These are phyloP conservation scores for Podila horticola DNA, from an alignment of 192 early-diverging fungal species.

Conservation along the genomic window DNA sequence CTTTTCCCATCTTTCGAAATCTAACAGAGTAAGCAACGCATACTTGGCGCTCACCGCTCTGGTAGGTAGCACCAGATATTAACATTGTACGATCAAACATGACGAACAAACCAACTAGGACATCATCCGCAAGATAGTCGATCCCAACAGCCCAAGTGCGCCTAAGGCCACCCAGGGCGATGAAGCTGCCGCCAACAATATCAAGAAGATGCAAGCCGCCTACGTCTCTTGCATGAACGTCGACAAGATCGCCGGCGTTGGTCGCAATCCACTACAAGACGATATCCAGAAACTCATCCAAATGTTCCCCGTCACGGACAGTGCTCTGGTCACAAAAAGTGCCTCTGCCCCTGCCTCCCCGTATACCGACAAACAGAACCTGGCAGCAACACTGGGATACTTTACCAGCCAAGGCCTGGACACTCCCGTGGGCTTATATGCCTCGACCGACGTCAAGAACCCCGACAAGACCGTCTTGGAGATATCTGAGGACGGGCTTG, in stretches of 20 bases:
- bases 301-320: slow-evolving; percentile 23
- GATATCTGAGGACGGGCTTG: neutral
- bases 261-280: slow-evolving; percentile 33
- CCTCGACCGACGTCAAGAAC: slow-evolving; percentile 56
- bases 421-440: slow-evolving; percentile 52
- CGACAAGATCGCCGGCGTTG: slow-evolving; percentile 18
- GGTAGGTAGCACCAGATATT: no score
- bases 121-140: slow-evolving; percentile 1
- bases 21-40: slow-evolving; percentile 1
- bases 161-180: slow-evolving; percentile 23
- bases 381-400: neutral
- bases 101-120: neutral
- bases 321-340: neutral
- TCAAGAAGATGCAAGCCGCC: slow-evolving; percentile 59
- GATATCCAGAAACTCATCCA: slow-evolving; percentile 26
- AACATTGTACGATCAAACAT: no score
- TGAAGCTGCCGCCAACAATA: slow-evolving; percentile 51
- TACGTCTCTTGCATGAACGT: slow-evolving; percentile 62
- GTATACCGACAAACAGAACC: neutral
- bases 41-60: slow-evolving; percentile 15
- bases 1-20: neutral
- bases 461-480: neutral
- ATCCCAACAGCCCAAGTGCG: neutral
- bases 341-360: neutral
- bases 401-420: neutral